Conservation (phyloP, 2,329 filamentous ascomycete species). For the Penicillium corylophilum region DNA sequence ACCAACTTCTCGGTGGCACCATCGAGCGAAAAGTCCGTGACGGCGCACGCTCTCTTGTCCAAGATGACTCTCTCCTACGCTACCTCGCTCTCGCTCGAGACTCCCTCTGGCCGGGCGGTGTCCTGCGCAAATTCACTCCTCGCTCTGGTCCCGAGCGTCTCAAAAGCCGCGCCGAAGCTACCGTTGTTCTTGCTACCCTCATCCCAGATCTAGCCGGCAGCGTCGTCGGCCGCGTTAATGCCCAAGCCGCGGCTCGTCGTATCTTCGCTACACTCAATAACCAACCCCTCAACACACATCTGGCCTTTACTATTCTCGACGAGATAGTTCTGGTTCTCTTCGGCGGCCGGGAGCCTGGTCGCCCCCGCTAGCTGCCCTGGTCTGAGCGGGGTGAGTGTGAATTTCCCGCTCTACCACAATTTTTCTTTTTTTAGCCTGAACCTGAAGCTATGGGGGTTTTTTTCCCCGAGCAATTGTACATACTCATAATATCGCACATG, state of each 20-base stretch:
- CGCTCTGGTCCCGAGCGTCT: constrained; percentile 72
- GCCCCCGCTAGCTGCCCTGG: constrained; percentile 9
- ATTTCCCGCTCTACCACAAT: not conserved
- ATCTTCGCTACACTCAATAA: constrained; percentile 93
- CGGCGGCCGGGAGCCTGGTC: constrained; percentile 31
- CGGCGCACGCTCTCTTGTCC: constrained; percentile 68
- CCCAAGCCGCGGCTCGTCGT: constrained; percentile 82
- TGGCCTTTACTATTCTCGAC: constrained; percentile 70
- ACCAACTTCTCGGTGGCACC: constrained; percentile 91
- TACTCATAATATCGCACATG: constrained; percentile 5
- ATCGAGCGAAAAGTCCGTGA: constrained; percentile 95
- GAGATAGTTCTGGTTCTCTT: constrained; percentile 68
- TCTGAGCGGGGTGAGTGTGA: not conserved
- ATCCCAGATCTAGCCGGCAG: constrained; percentile 88
- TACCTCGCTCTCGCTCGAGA: constrained; percentile 74
- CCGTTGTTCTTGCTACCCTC: constrained; percentile 81
- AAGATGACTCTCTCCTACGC: constrained; percentile 74
- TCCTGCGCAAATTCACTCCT: constrained; percentile 48
- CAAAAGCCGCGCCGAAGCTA: constrained; percentile 80
- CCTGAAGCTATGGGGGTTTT: not conserved
- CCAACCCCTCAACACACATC: constrained; percentile 73
- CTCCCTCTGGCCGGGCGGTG: constrained; percentile 70
- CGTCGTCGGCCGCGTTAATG: constrained; percentile 90
- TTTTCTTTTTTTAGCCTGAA: not conserved
- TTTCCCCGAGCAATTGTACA: not conserved